A percentile compares a stretch with the other conserved stretches of the same genome.
These are phyloP conservation scores for Psidium friedrichsthalianum DNA, from an alignment of 345 rosid genomes.

Conservation along the genomic window DNA sequence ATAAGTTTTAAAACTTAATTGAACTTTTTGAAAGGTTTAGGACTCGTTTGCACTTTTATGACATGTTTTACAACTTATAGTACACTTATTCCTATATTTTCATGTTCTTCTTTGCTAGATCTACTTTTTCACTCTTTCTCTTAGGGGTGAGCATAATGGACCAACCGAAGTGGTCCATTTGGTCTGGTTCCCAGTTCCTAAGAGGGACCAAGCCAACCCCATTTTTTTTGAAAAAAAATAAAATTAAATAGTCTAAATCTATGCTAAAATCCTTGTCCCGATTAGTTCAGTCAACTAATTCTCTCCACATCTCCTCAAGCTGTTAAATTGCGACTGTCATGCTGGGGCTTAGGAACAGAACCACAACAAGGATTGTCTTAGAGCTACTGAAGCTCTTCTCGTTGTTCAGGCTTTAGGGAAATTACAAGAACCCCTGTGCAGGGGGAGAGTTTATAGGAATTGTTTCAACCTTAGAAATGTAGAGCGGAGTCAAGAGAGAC, in stretches of 20 bases:
- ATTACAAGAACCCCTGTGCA: neutral
- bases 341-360: neutral
- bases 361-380: neutral
- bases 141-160: too few species aligned
- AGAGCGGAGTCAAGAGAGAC: conserved; percentile 13
- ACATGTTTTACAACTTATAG: too few species aligned
- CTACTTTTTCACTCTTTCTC: neutral
- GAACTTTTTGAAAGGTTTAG: too few species aligned
- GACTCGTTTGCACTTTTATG: too few species aligned
- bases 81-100: neutral
- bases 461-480: conserved; percentile 5
- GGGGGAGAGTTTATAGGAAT: conserved; percentile 9
- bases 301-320: neutral
- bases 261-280: too few species aligned
- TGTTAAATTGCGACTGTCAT: neutral
- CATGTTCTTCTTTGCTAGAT: neutral
- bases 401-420: neutral
- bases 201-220: too few species aligned
- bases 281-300: neutral
- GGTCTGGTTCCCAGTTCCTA: too few species aligned
- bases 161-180: too few species aligned
- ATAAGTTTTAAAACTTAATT: too few species aligned
- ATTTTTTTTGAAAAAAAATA: too few species aligned
- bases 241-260: too few species aligned
- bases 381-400: neutral